Evolutionary conservation across 768 basidiomycete species (phyloP), one percentile per base, ranked within the genome.

Genomic region (Boletellus ananiceps): DNA sequence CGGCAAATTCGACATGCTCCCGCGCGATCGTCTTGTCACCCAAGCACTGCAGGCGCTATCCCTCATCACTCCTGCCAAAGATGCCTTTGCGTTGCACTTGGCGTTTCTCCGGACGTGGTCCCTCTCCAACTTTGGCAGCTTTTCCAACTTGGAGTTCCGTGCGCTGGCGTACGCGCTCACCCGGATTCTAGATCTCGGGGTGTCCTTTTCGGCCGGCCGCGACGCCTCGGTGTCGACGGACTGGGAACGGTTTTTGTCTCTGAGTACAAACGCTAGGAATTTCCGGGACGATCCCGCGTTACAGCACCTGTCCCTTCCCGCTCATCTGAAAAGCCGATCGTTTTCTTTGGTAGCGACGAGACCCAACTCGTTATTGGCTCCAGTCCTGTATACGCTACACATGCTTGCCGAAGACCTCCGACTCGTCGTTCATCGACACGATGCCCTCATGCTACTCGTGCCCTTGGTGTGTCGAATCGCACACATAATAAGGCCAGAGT

Each of bases 381-480:
- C 80, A 2, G 72, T 86, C 23, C 70, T 94, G 12, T 80, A 84
- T 50, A 86, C 83, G 0, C 67, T 98, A 2, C 93, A 97, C 61
- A 79, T 83, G 38, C 74, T 95, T 2, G 92, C 78, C 0, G 90
- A 88, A 60, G 78, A 85, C 49, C 64, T 85, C 29, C 77, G 84
- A 14, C 70, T 89, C 2, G 69, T 74, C n/a, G 66, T 80, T 12
- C 71, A 79, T 51, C 72, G 76, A 18, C 82, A 84, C 40, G 68
- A 75, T 37, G 75, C 76, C 2, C 70, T 93, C 33, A 58, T 77
- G 36, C 67, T 71, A 44, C 69, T 93, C 9, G 82, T 76, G 8
- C 79, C 82, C 8, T 56, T 88, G 27, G 76, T 89, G 27, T 86
- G 84, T 61, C 72, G 74, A 5, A 65, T 87, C 49, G 82, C 84